These are phyloP conservation scores for Periconia sp. DNA, from an alignment of 2,329 filamentous ascomycete species.

Conservation along the genomic window DNA sequence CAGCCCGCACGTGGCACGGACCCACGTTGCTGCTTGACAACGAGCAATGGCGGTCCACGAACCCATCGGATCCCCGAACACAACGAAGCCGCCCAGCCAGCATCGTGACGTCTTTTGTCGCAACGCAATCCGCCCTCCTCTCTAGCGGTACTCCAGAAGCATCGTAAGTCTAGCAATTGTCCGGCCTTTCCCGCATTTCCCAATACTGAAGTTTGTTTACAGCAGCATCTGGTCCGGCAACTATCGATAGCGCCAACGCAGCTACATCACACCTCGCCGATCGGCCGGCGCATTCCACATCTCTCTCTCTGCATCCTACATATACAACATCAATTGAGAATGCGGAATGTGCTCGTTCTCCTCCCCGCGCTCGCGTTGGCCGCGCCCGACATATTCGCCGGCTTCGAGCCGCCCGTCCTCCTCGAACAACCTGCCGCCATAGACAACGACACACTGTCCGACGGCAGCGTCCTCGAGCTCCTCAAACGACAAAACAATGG, in stretches of 20 bases:
- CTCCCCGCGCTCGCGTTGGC: constrained; percentile 36
- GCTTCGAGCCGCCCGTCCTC: constrained; percentile 37
- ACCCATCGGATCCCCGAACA: too few relatives aligned
- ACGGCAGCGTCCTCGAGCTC: constrained; percentile 26
- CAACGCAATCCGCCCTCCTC: too few relatives aligned
- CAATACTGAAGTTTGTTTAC: constrained; percentile 20
- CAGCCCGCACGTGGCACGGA: too few relatives aligned
- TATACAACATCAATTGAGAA: constrained; percentile 17
- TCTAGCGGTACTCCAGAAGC: too few relatives aligned
- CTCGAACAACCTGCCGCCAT: constrained; percentile 25
- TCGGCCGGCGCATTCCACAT: constrained; percentile 26
- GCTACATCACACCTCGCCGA: constrained; percentile 15
- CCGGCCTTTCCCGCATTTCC: too few relatives aligned
- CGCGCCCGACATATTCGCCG: constrained; percentile 32
- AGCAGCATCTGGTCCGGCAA: constrained; percentile 7
- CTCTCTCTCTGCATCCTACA: too few relatives aligned
- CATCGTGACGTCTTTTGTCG: too few relatives aligned
- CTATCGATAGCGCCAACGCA: constrained; percentile 14
- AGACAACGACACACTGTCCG: constrained; percentile 32
- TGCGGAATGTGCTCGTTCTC: constrained; percentile 35
- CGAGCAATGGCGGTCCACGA: too few relatives aligned
- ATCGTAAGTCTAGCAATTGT: too few relatives aligned
- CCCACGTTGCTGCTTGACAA: too few relatives aligned
- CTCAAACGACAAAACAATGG: constrained; percentile 45
- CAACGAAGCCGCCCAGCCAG: too few relatives aligned